phyloP scores from a whole-genome alignment of 805 yeast genomes.

The Spencermartinsiella europaea region DNA sequence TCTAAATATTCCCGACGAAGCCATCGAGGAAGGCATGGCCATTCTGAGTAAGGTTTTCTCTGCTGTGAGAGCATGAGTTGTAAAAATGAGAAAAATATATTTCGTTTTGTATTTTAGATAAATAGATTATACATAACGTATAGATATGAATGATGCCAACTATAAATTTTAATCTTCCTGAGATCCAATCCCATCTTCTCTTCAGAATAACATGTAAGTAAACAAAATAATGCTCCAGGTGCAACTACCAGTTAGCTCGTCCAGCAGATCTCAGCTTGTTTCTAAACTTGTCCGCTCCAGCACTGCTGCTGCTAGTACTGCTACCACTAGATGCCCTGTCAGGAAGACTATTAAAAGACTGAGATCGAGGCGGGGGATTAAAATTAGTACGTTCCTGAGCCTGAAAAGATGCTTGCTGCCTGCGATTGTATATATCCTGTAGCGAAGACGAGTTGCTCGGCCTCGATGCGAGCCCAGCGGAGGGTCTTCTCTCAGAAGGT shows the following conservation, averaged over 20 bases:
- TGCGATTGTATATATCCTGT: slow-evolving; percentile 21
- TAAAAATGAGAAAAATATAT: no score
- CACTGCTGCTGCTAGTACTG: neutral
- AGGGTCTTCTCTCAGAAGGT: neutral
- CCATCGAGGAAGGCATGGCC: slow-evolving; percentile 62
- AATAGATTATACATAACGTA: no score
- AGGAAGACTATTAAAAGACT: neutral
- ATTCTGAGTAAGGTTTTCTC: slow-evolving; percentile 55
- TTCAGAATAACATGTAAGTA: no score
- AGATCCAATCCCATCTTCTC: no score
- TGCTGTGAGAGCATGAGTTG: slow-evolving; percentile 1
- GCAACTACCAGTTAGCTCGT: slow-evolving; percentile 20
- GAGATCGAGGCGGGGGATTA: slow-evolving; percentile 2
- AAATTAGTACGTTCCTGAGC: neutral
- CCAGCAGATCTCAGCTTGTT: slow-evolving; percentile 19
- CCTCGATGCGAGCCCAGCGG: neutral
- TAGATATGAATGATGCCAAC: no score
- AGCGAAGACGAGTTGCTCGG: slow-evolving; percentile 9
- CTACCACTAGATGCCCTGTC: neutral
- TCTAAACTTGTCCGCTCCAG: slow-evolving; percentile 16
- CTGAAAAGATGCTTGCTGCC: slow-evolving; percentile 7
- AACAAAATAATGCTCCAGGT: slow-evolving; percentile 2
- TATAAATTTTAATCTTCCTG: no score
- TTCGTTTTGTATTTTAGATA: no score
- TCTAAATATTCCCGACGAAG: slow-evolving; percentile 68